Base-by-base conservation (phyloP, 306 rosid species). In the Cucurbita maxima region DNA sequence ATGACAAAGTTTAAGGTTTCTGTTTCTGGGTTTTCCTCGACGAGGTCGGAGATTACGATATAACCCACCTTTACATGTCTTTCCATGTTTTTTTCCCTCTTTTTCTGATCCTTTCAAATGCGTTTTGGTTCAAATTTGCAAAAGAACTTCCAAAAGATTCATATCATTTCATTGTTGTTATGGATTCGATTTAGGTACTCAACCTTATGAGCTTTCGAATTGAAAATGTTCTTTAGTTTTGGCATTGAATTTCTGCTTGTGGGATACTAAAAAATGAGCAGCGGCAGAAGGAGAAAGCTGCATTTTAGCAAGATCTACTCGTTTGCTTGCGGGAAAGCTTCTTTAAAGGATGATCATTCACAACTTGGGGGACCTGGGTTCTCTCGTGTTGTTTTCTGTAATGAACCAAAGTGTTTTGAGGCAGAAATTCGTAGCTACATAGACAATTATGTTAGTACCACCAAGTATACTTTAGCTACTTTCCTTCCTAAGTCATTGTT, bases 401-500 rank as follows among this genome's bases (percentile, higher is more conserved):
- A 94, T 52, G 92, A 94, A 58, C 88, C 89, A 13, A 91, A 77
- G 10, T 77, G 76, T 36, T 71, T 77, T 53, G 97, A 89, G 51
- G 85, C 84, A 4, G 89, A 71, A 59, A 81, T 82, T 64, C 87
- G 73, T 10, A 79, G 82, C 44, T 94, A 90, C 75, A 82, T 78
- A 3, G 87, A 79, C 64, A 94, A 94, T 79, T 75, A 83, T 71
- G 92, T 91, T 61, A 85, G 95, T 10, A 87, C 97, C 25, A 94
- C 97, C 6, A 94, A 94, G 75, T 94, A 94, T 66, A 87, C 86
- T 11, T 19, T 76, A 30, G 90, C 92, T 43, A 87, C 91, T 78
- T 94, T 94, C 87, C 75, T 94, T 79, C 98, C 98, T 1, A 94
- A 90, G 53, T 89, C 97, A 25, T 82, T 94, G 83, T 94, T 94